phyloP scores from a whole-genome alignment of 2,329 filamentous ascomycete genomes.

The Ascochyta fabae region DNA sequence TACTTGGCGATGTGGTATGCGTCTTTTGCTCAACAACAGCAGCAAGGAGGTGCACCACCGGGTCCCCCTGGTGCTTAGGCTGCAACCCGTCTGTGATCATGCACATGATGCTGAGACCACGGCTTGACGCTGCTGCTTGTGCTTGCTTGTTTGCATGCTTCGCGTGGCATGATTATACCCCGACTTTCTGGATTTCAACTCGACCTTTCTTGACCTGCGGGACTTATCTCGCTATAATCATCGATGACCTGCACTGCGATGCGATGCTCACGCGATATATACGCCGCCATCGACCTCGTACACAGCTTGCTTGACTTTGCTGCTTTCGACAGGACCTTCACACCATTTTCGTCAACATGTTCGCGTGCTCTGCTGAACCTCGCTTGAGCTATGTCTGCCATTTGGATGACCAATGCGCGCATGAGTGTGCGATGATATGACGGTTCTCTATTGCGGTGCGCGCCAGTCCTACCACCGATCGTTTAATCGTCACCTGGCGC shows the following conservation, averaged over 20 bases:
- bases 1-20: slow-evolving; percentile 84
- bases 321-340: slow-evolving; percentile 3
- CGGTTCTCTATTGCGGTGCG: not conserved
- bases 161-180: slow-evolving; percentile 36
- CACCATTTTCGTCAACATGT: slow-evolving; percentile 9
- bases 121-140: slow-evolving; percentile 45
- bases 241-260: slow-evolving; percentile 31
- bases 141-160: slow-evolving; percentile 48
- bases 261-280: slow-evolving; percentile 15
- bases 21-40: slow-evolving; percentile 64
- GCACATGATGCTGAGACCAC: slow-evolving; percentile 45
- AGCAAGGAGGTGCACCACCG: slow-evolving; percentile 38
- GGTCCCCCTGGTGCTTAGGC: slow-evolving; percentile 46
- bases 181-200: slow-evolving; percentile 23
- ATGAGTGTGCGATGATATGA: not conserved
- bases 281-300: slow-evolving; percentile 6
- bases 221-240: slow-evolving; percentile 9
- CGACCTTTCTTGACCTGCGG: slow-evolving; percentile 25
- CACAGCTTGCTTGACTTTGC: slow-evolving; percentile 13
- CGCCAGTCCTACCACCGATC: not conserved
- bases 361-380: slow-evolving; percentile 9
- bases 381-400: slow-evolving; percentile 12
- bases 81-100: slow-evolving; percentile 43
- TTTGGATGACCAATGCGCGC: slow-evolving; percentile 9
- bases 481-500: not conserved